These are phyloP conservation scores for Crucihimalaya himalaica DNA, from an alignment of 345 rosid genomes.

Conservation along the genomic window DNA sequence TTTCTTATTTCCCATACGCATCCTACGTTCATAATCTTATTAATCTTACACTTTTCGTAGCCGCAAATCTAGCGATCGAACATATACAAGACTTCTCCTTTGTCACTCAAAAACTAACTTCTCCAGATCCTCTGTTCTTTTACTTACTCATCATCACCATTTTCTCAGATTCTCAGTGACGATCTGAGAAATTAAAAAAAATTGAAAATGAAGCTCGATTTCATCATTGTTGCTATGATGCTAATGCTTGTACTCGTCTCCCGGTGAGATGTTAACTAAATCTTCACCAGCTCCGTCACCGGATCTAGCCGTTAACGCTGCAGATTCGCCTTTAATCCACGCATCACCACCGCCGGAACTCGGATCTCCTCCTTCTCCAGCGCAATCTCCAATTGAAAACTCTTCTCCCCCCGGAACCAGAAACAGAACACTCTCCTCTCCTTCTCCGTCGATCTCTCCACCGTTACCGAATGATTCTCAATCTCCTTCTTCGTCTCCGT, in stretches of 20 bases:
- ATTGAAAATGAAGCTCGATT: slow-evolving; percentile 27
- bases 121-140: slow-evolving; percentile 26
- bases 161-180: background rate
- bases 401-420: slow-evolving; percentile 37
- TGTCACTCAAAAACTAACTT: slow-evolving; percentile 8
- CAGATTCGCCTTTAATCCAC: slow-evolving; percentile 30
- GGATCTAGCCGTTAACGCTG: slow-evolving; percentile 15
- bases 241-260: slow-evolving; percentile 26
- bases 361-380: slow-evolving; percentile 28
- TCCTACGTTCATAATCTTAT: slow-evolving; percentile 15
- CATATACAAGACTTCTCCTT: background rate
- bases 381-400: slow-evolving; percentile 11
- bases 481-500: background rate
- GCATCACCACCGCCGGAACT: background rate
- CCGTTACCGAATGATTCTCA: slow-evolving; percentile 22
- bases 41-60: slow-evolving; percentile 38
- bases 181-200: slow-evolving; percentile 16
- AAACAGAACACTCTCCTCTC: slow-evolving; percentile 35
- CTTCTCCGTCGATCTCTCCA: slow-evolving; percentile 33
- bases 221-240: background rate
- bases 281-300: slow-evolving; percentile 41
- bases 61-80: slow-evolving; percentile 35
- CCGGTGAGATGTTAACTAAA: slow-evolving; percentile 11
- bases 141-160: background rate
- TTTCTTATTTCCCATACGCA: background rate